A percentile compares a stretch with the other conserved stretches of the same genome.
Conservation (phyloP, 306 rosid genomes). For the Gillenia trifoliata region DNA sequence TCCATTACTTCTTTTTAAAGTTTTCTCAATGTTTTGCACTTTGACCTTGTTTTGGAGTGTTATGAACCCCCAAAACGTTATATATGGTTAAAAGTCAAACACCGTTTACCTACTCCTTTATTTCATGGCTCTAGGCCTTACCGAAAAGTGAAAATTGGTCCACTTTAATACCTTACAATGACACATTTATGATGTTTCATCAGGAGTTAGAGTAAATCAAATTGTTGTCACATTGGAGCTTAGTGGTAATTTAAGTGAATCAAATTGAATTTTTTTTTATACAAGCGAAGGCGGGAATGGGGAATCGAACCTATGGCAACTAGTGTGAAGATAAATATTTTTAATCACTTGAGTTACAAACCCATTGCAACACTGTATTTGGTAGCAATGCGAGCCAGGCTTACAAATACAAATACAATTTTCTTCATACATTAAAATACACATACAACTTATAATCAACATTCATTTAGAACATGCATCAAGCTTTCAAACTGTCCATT, state of each 20-base stretch:
- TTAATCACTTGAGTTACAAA: background rate
- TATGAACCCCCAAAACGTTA: background rate
- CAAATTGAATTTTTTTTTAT: too few species aligned
- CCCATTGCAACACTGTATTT: background rate
- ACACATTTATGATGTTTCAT: background rate
- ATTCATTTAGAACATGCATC: background rate
- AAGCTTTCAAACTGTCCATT: conserved; percentile 16
- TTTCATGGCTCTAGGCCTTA: background rate
- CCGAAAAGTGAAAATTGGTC: background rate
- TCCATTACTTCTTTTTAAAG: too few species aligned
- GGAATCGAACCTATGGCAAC: too few species aligned
- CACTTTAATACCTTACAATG: background rate
- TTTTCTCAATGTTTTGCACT: too few species aligned
- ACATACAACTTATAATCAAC: background rate
- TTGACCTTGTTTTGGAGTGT: background rate
- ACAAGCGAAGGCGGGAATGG: too few species aligned
- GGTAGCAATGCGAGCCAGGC: background rate
- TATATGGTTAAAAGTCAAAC: too few species aligned
- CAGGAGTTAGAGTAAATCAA: background rate
- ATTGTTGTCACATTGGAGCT: background rate
- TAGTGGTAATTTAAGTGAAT: background rate
- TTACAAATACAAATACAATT: background rate
- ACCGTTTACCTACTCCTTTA: background rate
- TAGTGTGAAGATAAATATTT: too few species aligned
- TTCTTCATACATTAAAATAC: background rate